Conservation (phyloP, 345 rosid species). For the Barbarea vulgaris region DNA sequence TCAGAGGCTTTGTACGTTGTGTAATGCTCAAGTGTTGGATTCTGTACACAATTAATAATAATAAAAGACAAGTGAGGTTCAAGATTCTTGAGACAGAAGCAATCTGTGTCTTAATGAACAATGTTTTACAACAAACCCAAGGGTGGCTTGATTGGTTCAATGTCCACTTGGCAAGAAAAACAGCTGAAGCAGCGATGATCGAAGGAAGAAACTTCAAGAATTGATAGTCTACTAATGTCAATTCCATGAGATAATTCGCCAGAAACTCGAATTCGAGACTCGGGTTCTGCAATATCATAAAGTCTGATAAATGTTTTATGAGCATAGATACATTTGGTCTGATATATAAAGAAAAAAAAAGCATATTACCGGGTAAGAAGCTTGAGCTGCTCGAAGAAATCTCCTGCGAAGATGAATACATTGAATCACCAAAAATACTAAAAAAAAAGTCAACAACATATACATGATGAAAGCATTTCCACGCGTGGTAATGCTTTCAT, state of each 20-base stretch:
- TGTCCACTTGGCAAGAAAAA: conserved; percentile 94
- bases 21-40: conserved; percentile 77
- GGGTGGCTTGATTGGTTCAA: conserved; percentile 77
- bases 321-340: background rate
- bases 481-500: too few relatives aligned
- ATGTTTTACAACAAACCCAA: conserved; percentile 57
- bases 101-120: conserved; percentile 3
- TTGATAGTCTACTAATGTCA: conserved; percentile 62
- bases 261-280: conserved; percentile 73
- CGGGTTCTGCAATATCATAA: conserved; percentile 76
- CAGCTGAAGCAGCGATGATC: conserved; percentile 83
- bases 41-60: conserved; percentile 43
- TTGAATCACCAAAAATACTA: background rate
- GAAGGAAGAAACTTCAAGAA: conserved; percentile 83
- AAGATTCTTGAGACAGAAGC: background rate
- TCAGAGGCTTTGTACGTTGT: conserved; percentile 67
- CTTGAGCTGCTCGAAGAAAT: conserved; percentile 86
- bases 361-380: conserved; percentile 62
- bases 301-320: conserved; percentile 8
- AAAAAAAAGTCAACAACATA: background rate
- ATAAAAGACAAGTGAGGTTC: conserved; percentile 15
- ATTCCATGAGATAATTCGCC: conserved; percentile 78
- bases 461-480: too few relatives aligned
- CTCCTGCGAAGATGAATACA: conserved; percentile 63
- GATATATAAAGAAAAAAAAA: too few relatives aligned